phyloP scores from a whole-genome alignment of 169 alveolate genomes.

The Cryptosporidium muris region DNA sequence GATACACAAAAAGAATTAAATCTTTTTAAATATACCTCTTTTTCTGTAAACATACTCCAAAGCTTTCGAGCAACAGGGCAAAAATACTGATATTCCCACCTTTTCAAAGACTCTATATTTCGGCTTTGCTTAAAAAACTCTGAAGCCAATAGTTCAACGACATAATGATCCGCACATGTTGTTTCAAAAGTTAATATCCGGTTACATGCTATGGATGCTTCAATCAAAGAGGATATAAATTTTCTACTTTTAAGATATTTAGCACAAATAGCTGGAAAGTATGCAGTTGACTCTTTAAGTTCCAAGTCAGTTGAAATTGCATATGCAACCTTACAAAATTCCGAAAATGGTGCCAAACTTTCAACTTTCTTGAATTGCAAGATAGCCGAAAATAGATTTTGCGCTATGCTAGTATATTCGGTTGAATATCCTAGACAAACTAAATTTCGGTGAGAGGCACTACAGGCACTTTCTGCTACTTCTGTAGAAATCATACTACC shows the following conservation, averaged over 20 bases:
- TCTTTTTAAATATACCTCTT: background rate
- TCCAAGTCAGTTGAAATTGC: slow-evolving; percentile 35
- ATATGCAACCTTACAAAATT: slow-evolving; percentile 34
- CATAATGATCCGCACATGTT: slow-evolving; percentile 14
- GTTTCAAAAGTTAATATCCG: slow-evolving; percentile 25
- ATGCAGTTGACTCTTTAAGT: slow-evolving; percentile 31
- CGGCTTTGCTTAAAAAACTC: slow-evolving; percentile 40
- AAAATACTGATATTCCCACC: slow-evolving; percentile 57
- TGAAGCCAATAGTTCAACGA: slow-evolving; percentile 30
- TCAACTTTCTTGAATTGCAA: slow-evolving; percentile 7
- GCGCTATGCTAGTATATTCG: slow-evolving; percentile 50
- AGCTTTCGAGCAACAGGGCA: slow-evolving; percentile 41
- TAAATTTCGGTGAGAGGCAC: slow-evolving; percentile 20
- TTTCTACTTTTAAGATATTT: slow-evolving; percentile 11
- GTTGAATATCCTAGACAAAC: slow-evolving; percentile 53
- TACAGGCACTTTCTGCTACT: slow-evolving; percentile 44
- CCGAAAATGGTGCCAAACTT: slow-evolving; percentile 28
- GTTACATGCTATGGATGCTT: slow-evolving; percentile 35
- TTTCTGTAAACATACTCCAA: background rate
- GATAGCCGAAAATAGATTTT: slow-evolving; percentile 20
- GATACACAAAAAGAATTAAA: slow-evolving; percentile 41
- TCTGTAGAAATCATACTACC: slow-evolving; percentile 26
- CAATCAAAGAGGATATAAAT: slow-evolving; percentile 13
- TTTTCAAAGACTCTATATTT: slow-evolving; percentile 44
- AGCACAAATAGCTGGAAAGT: slow-evolving; percentile 53